Base-by-base conservation (phyloP, 805 yeast species). In the Nakazawaea anatomiae region DNA sequence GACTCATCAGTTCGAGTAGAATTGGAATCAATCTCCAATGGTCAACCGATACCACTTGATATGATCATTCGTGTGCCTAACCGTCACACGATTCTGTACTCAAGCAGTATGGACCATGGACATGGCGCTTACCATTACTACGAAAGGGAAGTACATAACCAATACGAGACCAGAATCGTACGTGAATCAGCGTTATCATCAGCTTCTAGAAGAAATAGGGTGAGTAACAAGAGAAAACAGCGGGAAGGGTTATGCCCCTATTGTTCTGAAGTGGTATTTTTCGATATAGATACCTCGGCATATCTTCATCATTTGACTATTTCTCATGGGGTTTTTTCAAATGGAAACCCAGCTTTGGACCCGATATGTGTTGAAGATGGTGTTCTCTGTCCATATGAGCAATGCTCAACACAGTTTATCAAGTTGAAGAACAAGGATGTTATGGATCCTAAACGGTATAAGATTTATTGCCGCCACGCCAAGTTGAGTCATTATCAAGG, bases 261-360 rank as follows among this genome's bases (percentile, higher is more conserved):
- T n/a, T 45, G 48, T 39, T 9, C n/a, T 4, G 42, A 28, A 5
- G n/a, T 30, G 6, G n/a, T 11, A 12, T 45, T 45, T 39, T 45
- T 32, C 27, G 42, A 38, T n/a, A 38, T 45, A n/a, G 29, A 45
- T 29, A 18, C 34, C 5, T 45, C 48, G n/a, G 42, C 36, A 11
- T 45, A 45, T 39, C 29, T 45, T n/a, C 48, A 45, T 14, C 48
- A 45, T 39, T 4, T 45, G 14, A 38, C 42, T 4, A 39, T 38
- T 18, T 10, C 11, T 8, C 48, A 45, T 39, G 48, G 48, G 9
- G 14, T 45, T 5, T 45, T 45, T 25, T n/a, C 29, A n/a, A 36
- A 45, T 45, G 48, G 48, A 9, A 31, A 29, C n/a, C 5, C 6
- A 4, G 14, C 29, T n/a, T n/a, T 10, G 36, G 42, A 45, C 28